Conservation (phyloP, 2,329 filamentous ascomycete genomes). For the Alternaria brassicae region DNA sequence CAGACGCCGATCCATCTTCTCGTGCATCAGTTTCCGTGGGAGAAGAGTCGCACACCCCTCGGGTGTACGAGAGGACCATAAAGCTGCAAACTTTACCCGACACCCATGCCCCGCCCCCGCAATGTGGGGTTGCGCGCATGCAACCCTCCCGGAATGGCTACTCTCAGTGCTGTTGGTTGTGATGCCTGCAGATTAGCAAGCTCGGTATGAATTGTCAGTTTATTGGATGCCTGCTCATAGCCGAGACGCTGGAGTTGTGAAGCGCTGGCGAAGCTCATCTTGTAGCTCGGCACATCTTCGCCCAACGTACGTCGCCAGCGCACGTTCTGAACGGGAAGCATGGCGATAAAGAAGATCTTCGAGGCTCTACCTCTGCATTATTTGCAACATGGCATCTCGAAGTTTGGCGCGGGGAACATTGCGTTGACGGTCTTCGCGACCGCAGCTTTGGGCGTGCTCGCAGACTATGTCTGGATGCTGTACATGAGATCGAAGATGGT, state of each 20-base stretch:
- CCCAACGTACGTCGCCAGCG: neutral
- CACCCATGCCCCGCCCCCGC: constrained; percentile 35
- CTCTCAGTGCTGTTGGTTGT: neutral
- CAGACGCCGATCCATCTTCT: neutral
- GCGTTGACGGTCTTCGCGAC: constrained; percentile 32
- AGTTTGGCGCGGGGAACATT: constrained; percentile 35
- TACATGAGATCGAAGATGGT: constrained; percentile 59
- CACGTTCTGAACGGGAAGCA: constrained; percentile 8
- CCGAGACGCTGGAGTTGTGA: neutral
- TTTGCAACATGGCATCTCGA: constrained; percentile 42
- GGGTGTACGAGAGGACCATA: neutral
- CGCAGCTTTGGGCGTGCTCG: constrained; percentile 34
- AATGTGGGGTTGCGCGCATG: constrained; percentile 36
- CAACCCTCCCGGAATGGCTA: neutral
- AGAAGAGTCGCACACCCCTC: neutral
- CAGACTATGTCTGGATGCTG: constrained; percentile 60
- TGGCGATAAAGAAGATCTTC: constrained; percentile 44
- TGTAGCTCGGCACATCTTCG: neutral
- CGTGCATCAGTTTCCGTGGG: neutral
- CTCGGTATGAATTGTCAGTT: neutral
- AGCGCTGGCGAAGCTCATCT: neutral
- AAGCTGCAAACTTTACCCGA: constrained; percentile 31
- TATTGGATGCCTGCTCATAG: neutral
- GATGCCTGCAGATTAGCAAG: neutral
- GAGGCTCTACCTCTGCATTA: constrained; percentile 39